Conservation (phyloP, 257 asterid species). For the Solanum sitiens region DNA sequence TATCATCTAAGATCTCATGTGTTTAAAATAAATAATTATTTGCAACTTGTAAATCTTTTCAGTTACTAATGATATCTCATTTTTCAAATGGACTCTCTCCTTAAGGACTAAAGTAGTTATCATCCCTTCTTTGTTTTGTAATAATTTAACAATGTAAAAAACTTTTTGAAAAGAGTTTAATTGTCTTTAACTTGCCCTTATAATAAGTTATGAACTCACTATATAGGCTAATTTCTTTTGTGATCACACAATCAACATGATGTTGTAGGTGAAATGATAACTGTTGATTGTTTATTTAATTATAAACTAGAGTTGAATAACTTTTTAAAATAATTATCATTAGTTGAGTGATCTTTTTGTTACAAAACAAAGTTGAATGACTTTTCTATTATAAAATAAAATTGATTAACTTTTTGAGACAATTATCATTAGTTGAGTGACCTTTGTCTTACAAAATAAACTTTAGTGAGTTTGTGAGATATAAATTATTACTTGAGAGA, state of each 20-base stretch:
- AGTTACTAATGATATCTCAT: not conserved
- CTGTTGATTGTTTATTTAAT: not conserved
- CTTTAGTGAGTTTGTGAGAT: not conserved
- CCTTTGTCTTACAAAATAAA: not conserved
- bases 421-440: not conserved
- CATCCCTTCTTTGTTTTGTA: not conserved
- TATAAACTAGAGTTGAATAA: not conserved
- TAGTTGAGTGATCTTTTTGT: not conserved
- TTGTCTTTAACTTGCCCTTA: not conserved
- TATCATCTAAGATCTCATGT: not conserved
- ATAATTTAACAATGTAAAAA: too few relatives aligned
- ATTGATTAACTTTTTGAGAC: not conserved
- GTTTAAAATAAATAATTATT: not conserved
- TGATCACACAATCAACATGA: not conserved
- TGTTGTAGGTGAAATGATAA: not conserved
- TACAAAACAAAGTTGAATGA: too few relatives aligned
- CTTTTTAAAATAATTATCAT: not conserved
- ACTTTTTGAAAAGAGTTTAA: too few relatives aligned
- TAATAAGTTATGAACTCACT: not conserved
- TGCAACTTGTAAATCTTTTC: not conserved
- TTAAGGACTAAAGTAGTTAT: not conserved
- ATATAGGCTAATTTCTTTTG: not conserved
- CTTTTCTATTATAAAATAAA: not conserved
- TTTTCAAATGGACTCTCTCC: not conserved
- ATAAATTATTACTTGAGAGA: not conserved